Conservation (phyloP, 192 early-diverging fungal genomes). For the Mortierella antarctica region DNA sequence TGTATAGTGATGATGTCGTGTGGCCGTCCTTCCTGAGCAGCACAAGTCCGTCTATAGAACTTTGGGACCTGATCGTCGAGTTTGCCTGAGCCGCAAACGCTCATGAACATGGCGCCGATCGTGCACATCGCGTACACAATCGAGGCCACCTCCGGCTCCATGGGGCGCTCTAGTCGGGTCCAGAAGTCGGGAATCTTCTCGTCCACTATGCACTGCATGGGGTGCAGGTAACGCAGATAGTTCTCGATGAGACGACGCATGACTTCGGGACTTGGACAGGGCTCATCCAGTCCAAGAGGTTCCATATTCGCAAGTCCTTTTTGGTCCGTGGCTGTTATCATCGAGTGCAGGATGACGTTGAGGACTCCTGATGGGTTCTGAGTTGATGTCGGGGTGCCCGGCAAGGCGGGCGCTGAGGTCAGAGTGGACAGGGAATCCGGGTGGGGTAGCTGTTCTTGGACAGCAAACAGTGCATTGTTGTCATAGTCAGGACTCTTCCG, state of each 20-base stretch:
- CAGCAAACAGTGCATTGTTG: neutral
- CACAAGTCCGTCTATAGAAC: slow-evolving; percentile 9
- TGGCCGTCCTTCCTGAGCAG: slow-evolving; percentile 4
- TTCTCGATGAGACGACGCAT: slow-evolving; percentile 24
- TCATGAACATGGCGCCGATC: slow-evolving; percentile 23
- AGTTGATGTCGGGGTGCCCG: neutral
- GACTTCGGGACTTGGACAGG: neutral
- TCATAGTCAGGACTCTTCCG: slow-evolving; percentile 2
- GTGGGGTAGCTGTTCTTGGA: neutral
- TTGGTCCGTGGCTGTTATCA: slow-evolving; percentile 11
- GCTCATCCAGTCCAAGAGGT: neutral
- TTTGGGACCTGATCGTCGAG: slow-evolving; percentile 15
- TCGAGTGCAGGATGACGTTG: slow-evolving; percentile 25
- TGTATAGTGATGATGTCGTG: slow-evolving; percentile 32
- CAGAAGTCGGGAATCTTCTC: slow-evolving; percentile 28
- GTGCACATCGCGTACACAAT: slow-evolving; percentile 50
- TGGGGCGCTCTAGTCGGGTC: slow-evolving; percentile 25
- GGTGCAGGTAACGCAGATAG: slow-evolving; percentile 38
- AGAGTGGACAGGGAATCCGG: neutral
- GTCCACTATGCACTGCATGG: slow-evolving; percentile 24
- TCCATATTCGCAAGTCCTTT: neutral
- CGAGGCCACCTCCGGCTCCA: slow-evolving; percentile 23
- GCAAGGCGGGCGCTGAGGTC: neutral
- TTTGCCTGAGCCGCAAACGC: neutral
- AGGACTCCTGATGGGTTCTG: slow-evolving; percentile 6